Evolutionary conservation across 441 rosid genomes (phyloP).

Genomic region (Eruca vesicaria): DNA sequence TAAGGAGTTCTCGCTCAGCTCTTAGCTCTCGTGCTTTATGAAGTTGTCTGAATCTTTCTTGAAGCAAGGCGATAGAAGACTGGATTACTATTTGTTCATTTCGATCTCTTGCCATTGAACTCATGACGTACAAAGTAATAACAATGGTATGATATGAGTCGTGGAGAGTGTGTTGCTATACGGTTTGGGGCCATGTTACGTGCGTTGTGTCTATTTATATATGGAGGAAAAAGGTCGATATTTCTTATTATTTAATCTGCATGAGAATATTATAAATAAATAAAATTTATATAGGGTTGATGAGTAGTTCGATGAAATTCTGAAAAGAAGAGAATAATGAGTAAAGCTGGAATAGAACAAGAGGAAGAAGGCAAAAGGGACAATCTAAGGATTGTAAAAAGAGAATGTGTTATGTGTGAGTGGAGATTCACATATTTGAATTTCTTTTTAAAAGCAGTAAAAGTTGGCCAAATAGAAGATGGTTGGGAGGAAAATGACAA

Average conservation of each 20-base stretch:
- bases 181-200: conserved; percentile 23
- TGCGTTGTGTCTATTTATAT: conserved; percentile 31
- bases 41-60: conserved; percentile 69
- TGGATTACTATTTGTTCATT: conserved; percentile 42
- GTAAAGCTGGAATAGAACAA: conserved; percentile 38
- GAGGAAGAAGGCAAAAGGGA: conserved; percentile 34
- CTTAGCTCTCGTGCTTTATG: conserved; percentile 66
- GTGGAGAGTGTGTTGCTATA: conserved; percentile 19
- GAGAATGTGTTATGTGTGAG: conserved; percentile 38
- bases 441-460: neutral
- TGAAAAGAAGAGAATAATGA: conserved; percentile 39
- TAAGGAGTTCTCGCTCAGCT: conserved; percentile 52
- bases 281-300: conserved; percentile 41
- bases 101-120: conserved; percentile 48
- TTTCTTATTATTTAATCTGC: conserved; percentile 31
- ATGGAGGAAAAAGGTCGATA: conserved; percentile 26
- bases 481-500: conserved; percentile 47
- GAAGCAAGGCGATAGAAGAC: conserved; percentile 71
- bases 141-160: conserved; percentile 9
- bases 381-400: conserved; percentile 39
- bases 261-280: conserved; percentile 38
- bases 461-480: conserved; percentile 40
- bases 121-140: conserved; percentile 13
- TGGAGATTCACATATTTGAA: conserved; percentile 19
- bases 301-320: conserved; percentile 59